phyloP scores from a whole-genome alignment of 192 early-diverging fungal genomes.

The Podila verticillata region DNA sequence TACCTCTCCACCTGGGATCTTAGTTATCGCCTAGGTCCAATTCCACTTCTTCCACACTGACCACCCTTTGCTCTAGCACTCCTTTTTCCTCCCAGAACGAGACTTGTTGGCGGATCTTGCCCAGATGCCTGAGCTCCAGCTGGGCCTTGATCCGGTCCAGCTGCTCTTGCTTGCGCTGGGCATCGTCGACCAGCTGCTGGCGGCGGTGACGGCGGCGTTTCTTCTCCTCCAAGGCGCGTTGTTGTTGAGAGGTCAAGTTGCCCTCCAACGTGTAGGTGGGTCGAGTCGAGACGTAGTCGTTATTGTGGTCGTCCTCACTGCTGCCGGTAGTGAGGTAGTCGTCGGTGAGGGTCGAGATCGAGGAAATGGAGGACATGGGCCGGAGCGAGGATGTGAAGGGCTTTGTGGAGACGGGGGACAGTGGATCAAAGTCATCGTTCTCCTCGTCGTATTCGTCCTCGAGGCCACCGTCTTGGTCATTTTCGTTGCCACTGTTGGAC shows the following conservation, averaged over 20 bases:
- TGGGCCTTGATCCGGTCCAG: slow-evolving; percentile 34
- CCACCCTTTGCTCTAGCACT: slow-evolving; percentile 38
- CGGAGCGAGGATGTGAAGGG: background rate
- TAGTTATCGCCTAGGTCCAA: slow-evolving; percentile 1
- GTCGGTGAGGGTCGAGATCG: background rate
- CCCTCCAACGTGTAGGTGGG: background rate
- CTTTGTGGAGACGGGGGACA: background rate
- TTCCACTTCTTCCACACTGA: slow-evolving; percentile 18
- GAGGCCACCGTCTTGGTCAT: background rate
- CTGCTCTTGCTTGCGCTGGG: slow-evolving; percentile 40
- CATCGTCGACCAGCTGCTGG: slow-evolving; percentile 32
- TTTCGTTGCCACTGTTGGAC: background rate
- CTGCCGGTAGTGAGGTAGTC: background rate
- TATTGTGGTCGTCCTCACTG: background rate
- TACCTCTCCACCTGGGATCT: background rate
- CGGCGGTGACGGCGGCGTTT: background rate
- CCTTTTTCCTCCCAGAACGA: slow-evolving; percentile 41
- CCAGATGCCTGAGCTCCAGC: slow-evolving; percentile 11
- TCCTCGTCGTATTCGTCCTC: background rate
- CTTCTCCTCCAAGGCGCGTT: background rate
- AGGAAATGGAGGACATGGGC: background rate
- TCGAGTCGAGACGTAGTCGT: no score
- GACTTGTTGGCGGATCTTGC: slow-evolving; percentile 35
- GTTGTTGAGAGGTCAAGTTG: background rate
- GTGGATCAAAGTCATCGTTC: background rate